Conservation (phyloP, 1,284 basidiomycete genomes). For the Trichosporon sp. region DNA sequence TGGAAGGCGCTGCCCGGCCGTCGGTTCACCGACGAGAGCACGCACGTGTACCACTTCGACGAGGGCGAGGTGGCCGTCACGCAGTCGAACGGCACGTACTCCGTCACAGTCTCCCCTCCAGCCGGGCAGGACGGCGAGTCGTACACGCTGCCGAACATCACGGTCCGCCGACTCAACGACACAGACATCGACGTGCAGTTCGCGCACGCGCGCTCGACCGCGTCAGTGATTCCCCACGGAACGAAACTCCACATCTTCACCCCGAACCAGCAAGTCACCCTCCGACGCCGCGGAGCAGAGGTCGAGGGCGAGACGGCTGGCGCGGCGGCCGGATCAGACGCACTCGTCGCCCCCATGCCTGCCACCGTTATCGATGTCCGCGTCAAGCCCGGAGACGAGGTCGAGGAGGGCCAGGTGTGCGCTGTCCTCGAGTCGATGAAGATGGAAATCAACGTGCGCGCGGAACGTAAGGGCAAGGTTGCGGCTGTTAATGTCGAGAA, state of each 20-base stretch:
- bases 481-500: conserved; percentile 66
- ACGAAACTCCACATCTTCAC: conserved; percentile 41
- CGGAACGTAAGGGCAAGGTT: conserved; percentile 62
- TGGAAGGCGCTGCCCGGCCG: conserved; percentile 66
- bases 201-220: conserved; percentile 11
- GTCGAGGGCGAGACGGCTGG: conserved; percentile 19
- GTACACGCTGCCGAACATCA: conserved; percentile 8
- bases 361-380: conserved; percentile 79
- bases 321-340: conserved; percentile 16
- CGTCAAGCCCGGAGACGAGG: conserved; percentile 66
- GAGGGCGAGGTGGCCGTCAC: conserved; percentile 24
- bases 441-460: conserved; percentile 80
- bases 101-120: conserved; percentile 15
- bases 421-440: conserved; percentile 93
- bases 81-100: conserved; percentile 17
- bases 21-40: conserved; percentile 58
- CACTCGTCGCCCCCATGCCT: conserved; percentile 66
- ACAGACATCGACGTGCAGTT: conserved; percentile 35
- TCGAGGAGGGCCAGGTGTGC: conserved; percentile 72
- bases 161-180: conserved; percentile 11
- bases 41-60: conserved; percentile 28
- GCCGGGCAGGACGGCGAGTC: conserved; percentile 9
- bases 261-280: conserved; percentile 26
- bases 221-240: conserved; percentile 34
- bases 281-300: conserved; percentile 18